Base-by-base conservation (phyloP, 2,329 filamentous ascomycete species). In the Ophiostoma triangulosporum region DNA sequence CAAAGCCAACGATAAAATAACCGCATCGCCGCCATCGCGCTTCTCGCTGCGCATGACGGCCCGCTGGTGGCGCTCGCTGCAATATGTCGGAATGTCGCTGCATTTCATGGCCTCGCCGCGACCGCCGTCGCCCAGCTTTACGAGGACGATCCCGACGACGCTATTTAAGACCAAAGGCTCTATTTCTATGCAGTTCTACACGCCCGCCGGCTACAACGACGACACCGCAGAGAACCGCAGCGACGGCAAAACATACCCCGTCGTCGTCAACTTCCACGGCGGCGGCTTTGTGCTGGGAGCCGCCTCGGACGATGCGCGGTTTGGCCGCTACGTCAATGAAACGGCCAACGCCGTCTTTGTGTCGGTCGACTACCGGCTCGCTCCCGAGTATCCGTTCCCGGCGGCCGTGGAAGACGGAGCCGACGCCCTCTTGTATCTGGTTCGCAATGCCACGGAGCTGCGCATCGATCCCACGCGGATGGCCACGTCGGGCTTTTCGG, bases 71-170 rank as follows among this genome's bases (percentile, higher is more conserved):
- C 75, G 84, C 51, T 73, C 76, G 54, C 70, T 86, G 40, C 85
- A 86, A 76, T 73, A 72, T 55, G 73, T 86, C 54, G 83, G 82
- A 62, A 86, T 86, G 81, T 70, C 76, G 56, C 68, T 87, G 36
- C 83, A 88, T 63, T 76, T 74, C 53, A 67, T 82, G 56, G 76
- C 81, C 1, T 68, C 73, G 40, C 81, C 82, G 6, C 72, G 75
- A 50, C 80, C 83, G 6, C 78, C 80, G 1, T 69, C 68, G 31
- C 81, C 81, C 2, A 67, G 72, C 29, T 87, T 87, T 66, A 71
- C 71, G 48, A 74, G 73, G 45, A 70, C 70, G 17, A 73, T 86
- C 31, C 65, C 71, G 26, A 73, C 73, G 6, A 69, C 67, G 9
- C 58, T 70, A n/a, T 62, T 65, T 11, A 56, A 54, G 6, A 54